Conservation (phyloP, 495 filamentous ascomycete genomes). For the Penicillium crystallinum region DNA sequence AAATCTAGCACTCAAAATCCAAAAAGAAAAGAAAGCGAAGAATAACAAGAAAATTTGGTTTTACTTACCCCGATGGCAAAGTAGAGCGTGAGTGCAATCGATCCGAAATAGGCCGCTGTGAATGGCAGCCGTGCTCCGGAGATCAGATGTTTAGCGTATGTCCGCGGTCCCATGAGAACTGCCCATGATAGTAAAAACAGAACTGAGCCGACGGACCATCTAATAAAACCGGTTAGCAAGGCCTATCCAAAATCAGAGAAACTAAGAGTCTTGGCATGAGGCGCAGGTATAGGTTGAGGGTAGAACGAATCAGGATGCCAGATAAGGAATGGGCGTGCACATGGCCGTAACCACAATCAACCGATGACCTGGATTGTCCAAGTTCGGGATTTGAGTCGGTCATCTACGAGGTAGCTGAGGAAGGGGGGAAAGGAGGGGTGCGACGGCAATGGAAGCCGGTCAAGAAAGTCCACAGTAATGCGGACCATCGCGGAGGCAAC, state of each 20-base stretch:
- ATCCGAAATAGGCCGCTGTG: constrained; percentile 95
- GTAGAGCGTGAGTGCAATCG: constrained; percentile 82
- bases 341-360: constrained; percentile 19
- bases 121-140: constrained; percentile 86
- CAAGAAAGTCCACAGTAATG: not conserved
- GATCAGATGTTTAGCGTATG: constrained; percentile 77
- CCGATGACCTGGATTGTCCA: constrained; percentile 19
- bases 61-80: constrained; percentile 84
- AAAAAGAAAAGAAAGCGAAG: not conserved
- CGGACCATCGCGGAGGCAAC: constrained; percentile 36
- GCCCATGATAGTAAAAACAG: constrained; percentile 92
- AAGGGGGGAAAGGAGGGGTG: not conserved
- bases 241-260: constrained; percentile 9
- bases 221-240: constrained; percentile 37
- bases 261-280: constrained; percentile 19
- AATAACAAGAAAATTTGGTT: no score
- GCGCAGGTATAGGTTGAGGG: constrained; percentile 15
- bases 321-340: constrained; percentile 11
- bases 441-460: not conserved
- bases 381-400: constrained; percentile 15
- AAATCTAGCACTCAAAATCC: not conserved
- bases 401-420: not conserved
- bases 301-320: constrained; percentile 5
- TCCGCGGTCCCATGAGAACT: constrained; percentile 81
- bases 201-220: constrained; percentile 90